Conservation (phyloP, 2,329 filamentous ascomycete genomes). For the Zymoseptoria brevis region DNA sequence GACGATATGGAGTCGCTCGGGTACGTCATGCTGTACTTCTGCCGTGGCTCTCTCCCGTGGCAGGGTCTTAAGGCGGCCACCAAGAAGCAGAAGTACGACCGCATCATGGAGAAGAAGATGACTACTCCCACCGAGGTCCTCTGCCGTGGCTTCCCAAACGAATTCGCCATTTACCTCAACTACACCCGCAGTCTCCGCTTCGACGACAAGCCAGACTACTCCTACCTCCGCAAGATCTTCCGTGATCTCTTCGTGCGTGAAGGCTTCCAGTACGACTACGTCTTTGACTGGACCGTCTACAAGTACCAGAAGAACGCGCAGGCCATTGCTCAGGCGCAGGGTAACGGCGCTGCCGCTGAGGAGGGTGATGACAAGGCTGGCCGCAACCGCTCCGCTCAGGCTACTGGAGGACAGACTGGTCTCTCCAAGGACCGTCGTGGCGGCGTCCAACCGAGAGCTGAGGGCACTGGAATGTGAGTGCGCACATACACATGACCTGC, state of each 20-base stretch:
- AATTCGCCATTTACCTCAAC: constrained; percentile 99
- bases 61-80: constrained; percentile 69
- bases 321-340: constrained; percentile 74
- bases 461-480: constrained; percentile 97
- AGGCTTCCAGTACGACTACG: constrained; percentile 99
- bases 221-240: constrained; percentile 99
- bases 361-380: constrained; percentile 70
- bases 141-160: constrained; percentile 97
- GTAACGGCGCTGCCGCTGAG: constrained; percentile 47
- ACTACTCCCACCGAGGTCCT: constrained; percentile 97
- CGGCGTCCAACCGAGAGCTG: constrained; percentile 69
- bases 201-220: constrained; percentile 99
- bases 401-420: constrained; percentile 46
- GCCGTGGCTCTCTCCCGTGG: constrained; percentile 96
- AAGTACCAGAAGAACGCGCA: constrained; percentile 99
- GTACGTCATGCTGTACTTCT: constrained; percentile 99
- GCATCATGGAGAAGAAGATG: constrained; percentile 99
- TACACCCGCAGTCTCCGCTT: constrained; percentile 98
- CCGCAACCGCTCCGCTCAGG: constrained; percentile 52
- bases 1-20: constrained; percentile 99
- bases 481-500: constrained; percentile 45
- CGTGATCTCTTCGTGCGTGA: constrained; percentile 97
- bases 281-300: constrained; percentile 99
- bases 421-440: constrained; percentile 62
- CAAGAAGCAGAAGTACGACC: constrained; percentile 96